phyloP scores from a whole-genome alignment of 768 basidiomycete species.

The Steccherinum ochraceum region DNA sequence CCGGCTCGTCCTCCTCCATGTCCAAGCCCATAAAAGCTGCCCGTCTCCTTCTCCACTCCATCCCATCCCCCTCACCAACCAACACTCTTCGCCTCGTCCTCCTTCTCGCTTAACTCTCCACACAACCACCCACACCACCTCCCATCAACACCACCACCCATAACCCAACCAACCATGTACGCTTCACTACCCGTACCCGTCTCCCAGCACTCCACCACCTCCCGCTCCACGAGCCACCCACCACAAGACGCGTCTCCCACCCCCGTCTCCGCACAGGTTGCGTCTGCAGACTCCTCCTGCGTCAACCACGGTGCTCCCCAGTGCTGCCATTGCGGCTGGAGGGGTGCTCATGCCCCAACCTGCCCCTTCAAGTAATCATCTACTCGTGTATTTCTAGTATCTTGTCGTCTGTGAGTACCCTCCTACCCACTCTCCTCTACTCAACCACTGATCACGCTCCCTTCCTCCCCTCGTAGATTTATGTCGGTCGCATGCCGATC shows the following conservation, averaged over 20 bases:
- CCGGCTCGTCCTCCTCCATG: slow-evolving; percentile 3
- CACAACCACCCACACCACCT: slow-evolving; percentile 3
- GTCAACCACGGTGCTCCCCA: slow-evolving; percentile 58
- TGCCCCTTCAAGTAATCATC: slow-evolving; percentile 56
- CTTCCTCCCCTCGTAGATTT: slow-evolving; percentile 4
- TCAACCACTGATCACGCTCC: background rate
- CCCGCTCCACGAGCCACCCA: slow-evolving; percentile 22
- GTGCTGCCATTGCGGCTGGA: slow-evolving; percentile 74
- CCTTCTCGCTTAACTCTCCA: slow-evolving; percentile 4
- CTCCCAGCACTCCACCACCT: slow-evolving; percentile 10
- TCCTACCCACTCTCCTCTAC: background rate
- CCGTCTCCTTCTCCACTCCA: background rate
- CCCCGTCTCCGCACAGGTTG: slow-evolving; percentile 14
- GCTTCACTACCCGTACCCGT: slow-evolving; percentile 3
- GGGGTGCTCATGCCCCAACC: slow-evolving; percentile 49
- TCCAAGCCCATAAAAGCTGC: slow-evolving; percentile 11
- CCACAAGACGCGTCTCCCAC: slow-evolving; percentile 15
- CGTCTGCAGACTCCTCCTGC: slow-evolving; percentile 18
- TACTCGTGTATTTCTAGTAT: slow-evolving; percentile 1
- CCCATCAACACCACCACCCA: slow-evolving; percentile 6
- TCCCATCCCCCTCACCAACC: slow-evolving; percentile 5
- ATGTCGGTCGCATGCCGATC: background rate
- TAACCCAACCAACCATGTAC: slow-evolving; percentile 11
- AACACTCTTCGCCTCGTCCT: slow-evolving; percentile 6
- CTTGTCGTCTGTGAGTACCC: slow-evolving; percentile 17